Evolutionary conservation across 345 rosid genomes (phyloP), one percentile per base, ranked within the genome.

Genomic region (Rhizophora apiculata): DNA sequence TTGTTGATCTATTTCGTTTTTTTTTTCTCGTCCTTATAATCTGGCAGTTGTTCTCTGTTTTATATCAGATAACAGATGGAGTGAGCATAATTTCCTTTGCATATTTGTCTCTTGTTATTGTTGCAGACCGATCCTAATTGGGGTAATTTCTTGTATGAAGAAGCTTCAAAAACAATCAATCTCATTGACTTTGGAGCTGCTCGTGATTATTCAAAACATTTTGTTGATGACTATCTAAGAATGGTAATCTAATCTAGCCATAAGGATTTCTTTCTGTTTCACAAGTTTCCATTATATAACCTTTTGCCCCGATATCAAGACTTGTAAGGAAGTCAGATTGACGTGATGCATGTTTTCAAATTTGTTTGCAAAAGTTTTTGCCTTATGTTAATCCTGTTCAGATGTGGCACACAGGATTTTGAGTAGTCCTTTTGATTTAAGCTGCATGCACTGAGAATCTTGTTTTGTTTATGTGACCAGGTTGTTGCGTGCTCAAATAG

Each of bases 161-260:
- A 85, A 68, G 64, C 83, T 62, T 82, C 91, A 64, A 83, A 76
- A 67, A 88, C 83, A 60, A 77, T 92, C 63, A 92, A 90, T 82
- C 96, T 95, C 71, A 90, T 95, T 0, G 98, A 95, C 79, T 92
- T 95, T 11, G 99, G 99, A 78, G 99, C 99, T 67, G 91, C 99
- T 19, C 87, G 97, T 39, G 92, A 86, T 75, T 95, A 80, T 81
- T 93, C 97, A n/a, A 92, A 86, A 81, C 65, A 76, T 48, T 95
- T 95, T 65, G 96, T 92, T 24, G 96, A 95, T 79, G 82, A 90
- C 82, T 95, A 92, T 72, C 72, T 95, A 76, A 75, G 82, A 84
- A 95, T 92, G 99, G 99, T 95, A 70, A 69, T 69, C 57, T 31
- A 32, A 32, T 53, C 67, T 74, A 58, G 27, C 63, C 53, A 49